A percentile compares a stretch with the other conserved stretches of the same genome.
These are phyloP conservation scores for Colletotrichum limetticola DNA, from an alignment of 2,329 filamentous ascomycete genomes.

Conservation along the genomic window DNA sequence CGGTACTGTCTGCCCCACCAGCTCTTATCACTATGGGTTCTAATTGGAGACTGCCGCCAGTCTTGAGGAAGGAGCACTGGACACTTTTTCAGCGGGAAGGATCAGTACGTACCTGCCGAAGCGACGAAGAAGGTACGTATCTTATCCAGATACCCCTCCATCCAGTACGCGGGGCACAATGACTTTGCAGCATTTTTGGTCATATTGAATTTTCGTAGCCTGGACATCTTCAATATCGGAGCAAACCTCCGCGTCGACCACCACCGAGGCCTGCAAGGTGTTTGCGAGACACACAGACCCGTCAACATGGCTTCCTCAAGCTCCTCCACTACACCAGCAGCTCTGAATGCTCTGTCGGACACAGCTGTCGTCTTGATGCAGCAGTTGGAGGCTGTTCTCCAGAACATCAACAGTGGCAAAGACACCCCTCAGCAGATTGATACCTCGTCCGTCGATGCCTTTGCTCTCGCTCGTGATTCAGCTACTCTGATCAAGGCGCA, in stretches of 20 bases:
- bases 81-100: neutral
- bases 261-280: neutral
- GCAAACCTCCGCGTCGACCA: neutral
- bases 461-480: slow-evolving; percentile 77
- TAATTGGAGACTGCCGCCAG: neutral
- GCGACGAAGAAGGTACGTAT: slow-evolving; percentile 13
- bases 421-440: slow-evolving; percentile 29
- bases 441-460: slow-evolving; percentile 59
- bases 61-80: neutral
- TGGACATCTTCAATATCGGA: neutral
- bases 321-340: slow-evolving; percentile 44
- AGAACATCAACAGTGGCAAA: slow-evolving; percentile 49
- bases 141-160: slow-evolving; percentile 35
- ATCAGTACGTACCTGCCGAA: neutral
- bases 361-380: slow-evolving; percentile 51
- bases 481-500: slow-evolving; percentile 82
- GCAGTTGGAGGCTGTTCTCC: slow-evolving; percentile 55
- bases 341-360: slow-evolving; percentile 51
- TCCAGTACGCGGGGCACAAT: slow-evolving; percentile 34
- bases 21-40: neutral
- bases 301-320: slow-evolving; percentile 17
- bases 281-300: neutral
- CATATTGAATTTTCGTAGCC: neutral
- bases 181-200: slow-evolving; percentile 11
- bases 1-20: neutral